Evolutionary conservation across 108 stramenopile genomes (phyloP), one percentile per base, ranked within the genome.

Genomic region (Nannochloropsis gaditana): DNA sequence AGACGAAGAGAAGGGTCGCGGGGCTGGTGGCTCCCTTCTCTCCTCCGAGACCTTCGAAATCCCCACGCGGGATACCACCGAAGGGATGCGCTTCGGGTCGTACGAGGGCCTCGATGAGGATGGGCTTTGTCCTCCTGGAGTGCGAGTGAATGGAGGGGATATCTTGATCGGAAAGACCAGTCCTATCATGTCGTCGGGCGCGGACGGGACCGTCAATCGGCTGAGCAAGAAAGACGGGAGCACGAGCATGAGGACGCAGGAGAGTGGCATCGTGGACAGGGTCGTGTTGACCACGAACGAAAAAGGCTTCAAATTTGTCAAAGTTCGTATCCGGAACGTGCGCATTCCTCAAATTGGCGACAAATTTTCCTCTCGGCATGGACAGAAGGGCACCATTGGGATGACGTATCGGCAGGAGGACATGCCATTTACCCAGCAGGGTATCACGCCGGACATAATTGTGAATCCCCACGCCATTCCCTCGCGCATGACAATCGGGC

Each of bases 401-500:
- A 98, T 99, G 96, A 97, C 96, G 9, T 97, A 97, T 83, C 94
- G 95, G 41, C 96, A 97, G 91, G 98, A 98, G 86, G 99, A 99
- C 86, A 99, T 99, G 98, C 99, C 99, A 10, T 99, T 97, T 88
- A 97, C 97, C 9, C 91, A 92, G 42, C 95, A 97, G 84, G 99
- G 99, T 43, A 95, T 99, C 85, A 93, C 95, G 9, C 99, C 99
- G 21, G 99, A 99, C 89, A 97, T 99, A 86, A 97, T 99, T 93
- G 96, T 99, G 45, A 99, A 99, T 90, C 98, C 99, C 0, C 99
- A 99, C 92, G 99, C 97, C 45, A 96, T 99, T 88, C 99, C 99
- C 83, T 95, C 95, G 42, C 97, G 99, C 86, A 99, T 99, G 99
- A 99, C 99, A 80, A 97, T 99, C 92, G 99, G 96, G 21, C 97